These are phyloP conservation scores for Cylindrotheca fusiformis DNA, from an alignment of 108 stramenopile species.

Conservation along the genomic window DNA sequence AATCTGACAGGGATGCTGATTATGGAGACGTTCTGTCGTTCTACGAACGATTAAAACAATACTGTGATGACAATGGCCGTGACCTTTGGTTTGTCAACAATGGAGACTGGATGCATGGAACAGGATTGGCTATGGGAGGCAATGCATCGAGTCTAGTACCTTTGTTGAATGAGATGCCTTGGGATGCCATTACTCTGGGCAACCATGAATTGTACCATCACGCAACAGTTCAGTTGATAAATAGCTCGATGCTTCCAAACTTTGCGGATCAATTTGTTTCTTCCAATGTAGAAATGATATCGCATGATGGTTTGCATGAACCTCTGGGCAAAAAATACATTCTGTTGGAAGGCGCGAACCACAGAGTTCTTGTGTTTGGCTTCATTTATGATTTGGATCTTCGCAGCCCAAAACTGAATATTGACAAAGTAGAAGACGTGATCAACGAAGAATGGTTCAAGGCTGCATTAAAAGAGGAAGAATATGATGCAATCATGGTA, in stretches of 20 bases:
- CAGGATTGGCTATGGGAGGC: conserved; percentile 38
- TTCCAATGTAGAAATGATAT: conserved; percentile 38
- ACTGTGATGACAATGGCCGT: conserved; percentile 8
- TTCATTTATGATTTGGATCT: conserved; percentile 64
- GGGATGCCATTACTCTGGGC: conserved; percentile 65
- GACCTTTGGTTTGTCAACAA: conserved; percentile 65
- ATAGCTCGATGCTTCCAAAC: conserved; percentile 40
- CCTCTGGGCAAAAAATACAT: conserved; percentile 40
- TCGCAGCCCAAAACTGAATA: conserved; percentile 20
- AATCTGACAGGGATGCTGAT: conserved; percentile 51
- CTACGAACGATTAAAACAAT: conserved; percentile 45
- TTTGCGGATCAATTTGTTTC: conserved; percentile 64
- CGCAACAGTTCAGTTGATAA: conserved; percentile 26
- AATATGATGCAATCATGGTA: conserved; percentile 68
- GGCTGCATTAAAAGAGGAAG: conserved; percentile 26
- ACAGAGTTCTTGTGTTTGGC: conserved; percentile 59
- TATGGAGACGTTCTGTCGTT: conserved; percentile 69
- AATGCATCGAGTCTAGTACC: conserved; percentile 39
- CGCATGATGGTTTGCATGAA: conserved; percentile 9
- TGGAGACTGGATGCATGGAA: conserved; percentile 45
- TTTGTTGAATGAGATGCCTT: conserved; percentile 74
- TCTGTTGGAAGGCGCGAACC: conserved; percentile 46
- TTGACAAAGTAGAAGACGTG: conserved; percentile 51
- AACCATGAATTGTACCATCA: conserved; percentile 71
- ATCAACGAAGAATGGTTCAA: conserved; percentile 61